Conservation (phyloP, 257 asterid genomes). For the Paulownia fortunei region DNA sequence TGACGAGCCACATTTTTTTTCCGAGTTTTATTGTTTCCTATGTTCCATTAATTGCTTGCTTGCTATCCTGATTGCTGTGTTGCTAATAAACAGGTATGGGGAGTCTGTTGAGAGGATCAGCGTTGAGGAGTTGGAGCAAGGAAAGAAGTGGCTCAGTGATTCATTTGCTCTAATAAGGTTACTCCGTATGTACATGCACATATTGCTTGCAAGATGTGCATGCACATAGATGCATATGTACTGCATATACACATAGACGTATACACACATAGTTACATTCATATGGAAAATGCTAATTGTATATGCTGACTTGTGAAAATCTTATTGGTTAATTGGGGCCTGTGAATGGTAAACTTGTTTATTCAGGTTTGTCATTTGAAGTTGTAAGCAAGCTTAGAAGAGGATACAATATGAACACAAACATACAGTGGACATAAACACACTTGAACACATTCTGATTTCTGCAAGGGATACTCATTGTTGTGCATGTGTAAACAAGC, state of each 20-base stretch:
- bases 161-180: conserved; percentile 87
- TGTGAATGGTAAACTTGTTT: not conserved
- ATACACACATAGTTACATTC: not conserved
- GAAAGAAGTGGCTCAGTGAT: conserved; percentile 91
- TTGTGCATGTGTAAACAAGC: not conserved
- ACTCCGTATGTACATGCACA: not conserved
- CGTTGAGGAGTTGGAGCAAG: conserved; percentile 75
- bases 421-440: not conserved
- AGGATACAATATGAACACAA: not conserved
- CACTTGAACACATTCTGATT: not conserved
- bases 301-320: not conserved
- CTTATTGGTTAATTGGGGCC: not conserved
- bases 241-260: not conserved
- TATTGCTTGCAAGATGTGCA: not conserved
- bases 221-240: not conserved
- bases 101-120: conserved; percentile 70
- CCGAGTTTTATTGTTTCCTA: not conserved
- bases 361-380: not conserved
- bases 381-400: conserved; percentile 5
- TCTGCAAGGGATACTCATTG: not conserved
- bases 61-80: not conserved
- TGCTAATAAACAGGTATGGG: conserved; percentile 67
- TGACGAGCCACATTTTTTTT: not conserved
- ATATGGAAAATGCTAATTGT: conserved; percentile 1
- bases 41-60: conserved; percentile 1